Percentiles rank a stretch among this genome's conserved stretches.
These are phyloP conservation scores for Chlorophyllum brunneum DNA, from an alignment of 768 basidiomycete genomes.

Conservation along the genomic window DNA sequence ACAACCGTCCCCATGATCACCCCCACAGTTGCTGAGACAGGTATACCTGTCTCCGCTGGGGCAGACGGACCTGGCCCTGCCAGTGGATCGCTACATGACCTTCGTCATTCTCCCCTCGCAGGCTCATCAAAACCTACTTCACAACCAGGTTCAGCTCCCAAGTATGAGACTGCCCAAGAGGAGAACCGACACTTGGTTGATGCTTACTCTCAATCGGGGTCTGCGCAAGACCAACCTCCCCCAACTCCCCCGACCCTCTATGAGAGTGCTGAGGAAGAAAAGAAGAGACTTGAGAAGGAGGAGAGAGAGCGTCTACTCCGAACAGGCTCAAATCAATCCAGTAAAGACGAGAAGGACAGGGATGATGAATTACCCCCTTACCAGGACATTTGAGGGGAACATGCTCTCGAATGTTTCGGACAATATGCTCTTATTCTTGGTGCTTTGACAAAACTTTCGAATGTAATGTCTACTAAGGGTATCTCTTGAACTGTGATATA, in stretches of 20 bases:
- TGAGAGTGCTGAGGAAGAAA: constrained; percentile 40
- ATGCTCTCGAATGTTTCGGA: background rate
- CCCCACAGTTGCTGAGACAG: constrained; percentile 75
- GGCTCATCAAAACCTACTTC: constrained; percentile 26
- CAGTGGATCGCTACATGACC: constrained; percentile 57
- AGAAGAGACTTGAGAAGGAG: constrained; percentile 58
- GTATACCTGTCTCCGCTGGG: constrained; percentile 63
- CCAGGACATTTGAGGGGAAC: constrained; percentile 24
- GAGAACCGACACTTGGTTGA: constrained; percentile 59
- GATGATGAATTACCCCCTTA: constrained; percentile 51
- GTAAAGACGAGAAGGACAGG: constrained; percentile 26
- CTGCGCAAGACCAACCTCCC: constrained; percentile 18
- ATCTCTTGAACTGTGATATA: constrained; percentile 2
- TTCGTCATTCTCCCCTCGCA: constrained; percentile 34
- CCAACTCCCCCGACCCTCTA: constrained; percentile 8
- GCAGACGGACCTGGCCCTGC: constrained; percentile 60
- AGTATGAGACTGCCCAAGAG: constrained; percentile 54
- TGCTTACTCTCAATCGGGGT: constrained; percentile 29
- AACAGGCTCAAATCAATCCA: constrained; percentile 15
- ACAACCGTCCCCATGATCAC: constrained; percentile 20
- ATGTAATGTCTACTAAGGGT: background rate
- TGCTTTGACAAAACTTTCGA: no score
- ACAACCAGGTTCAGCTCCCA: constrained; percentile 21
- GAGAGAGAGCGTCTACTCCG: constrained; percentile 54
- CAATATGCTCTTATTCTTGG: background rate